Conservation (phyloP, 2,329 filamentous ascomycete species). For the Talaromyces sp. region DNA sequence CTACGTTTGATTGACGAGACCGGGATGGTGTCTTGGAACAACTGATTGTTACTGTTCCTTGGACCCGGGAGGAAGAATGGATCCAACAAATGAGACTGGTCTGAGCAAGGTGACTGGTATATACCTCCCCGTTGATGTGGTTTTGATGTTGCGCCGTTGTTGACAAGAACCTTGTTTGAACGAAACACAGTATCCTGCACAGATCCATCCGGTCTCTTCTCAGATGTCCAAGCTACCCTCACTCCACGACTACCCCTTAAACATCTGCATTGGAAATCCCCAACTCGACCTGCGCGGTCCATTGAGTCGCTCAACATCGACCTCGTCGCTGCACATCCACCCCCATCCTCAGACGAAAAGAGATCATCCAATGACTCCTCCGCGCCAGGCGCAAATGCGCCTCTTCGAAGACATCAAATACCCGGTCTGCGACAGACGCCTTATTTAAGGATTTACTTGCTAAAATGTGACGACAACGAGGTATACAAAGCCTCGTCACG, state of each 20-base stretch:
- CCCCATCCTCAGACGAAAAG: constrained; percentile 27
- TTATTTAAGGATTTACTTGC: constrained; percentile 83
- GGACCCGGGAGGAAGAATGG: constrained; percentile 29
- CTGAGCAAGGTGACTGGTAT: constrained; percentile 71
- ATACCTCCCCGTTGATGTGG: not conserved
- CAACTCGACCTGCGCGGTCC: constrained; percentile 82
- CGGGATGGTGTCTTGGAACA: constrained; percentile 29
- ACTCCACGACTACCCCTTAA: constrained; percentile 75
- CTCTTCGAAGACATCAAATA: constrained; percentile 81
- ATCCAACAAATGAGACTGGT: constrained; percentile 49
- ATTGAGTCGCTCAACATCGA: constrained; percentile 92
- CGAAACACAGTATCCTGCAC: constrained; percentile 76
- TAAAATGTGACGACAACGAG: constrained; percentile 94
- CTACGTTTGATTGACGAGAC: constrained; percentile 11
- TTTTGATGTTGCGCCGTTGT: constrained; percentile 18
- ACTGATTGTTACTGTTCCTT: constrained; percentile 20
- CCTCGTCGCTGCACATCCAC: constrained; percentile 62
- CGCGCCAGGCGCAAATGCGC: constrained; percentile 23
- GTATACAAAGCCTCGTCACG: constrained; percentile 79
- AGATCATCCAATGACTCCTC: constrained; percentile 38
- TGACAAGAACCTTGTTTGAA: constrained; percentile 8
- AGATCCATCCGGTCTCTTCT: constrained; percentile 86
- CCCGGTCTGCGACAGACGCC: constrained; percentile 88
- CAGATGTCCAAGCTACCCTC: constrained; percentile 73
- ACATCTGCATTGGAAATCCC: constrained; percentile 96